Evolutionary conservation across 2,329 filamentous ascomycete species (phyloP), one percentile per base, ranked within the genome.

Genomic region (Decorospora gaudefroyi): DNA sequence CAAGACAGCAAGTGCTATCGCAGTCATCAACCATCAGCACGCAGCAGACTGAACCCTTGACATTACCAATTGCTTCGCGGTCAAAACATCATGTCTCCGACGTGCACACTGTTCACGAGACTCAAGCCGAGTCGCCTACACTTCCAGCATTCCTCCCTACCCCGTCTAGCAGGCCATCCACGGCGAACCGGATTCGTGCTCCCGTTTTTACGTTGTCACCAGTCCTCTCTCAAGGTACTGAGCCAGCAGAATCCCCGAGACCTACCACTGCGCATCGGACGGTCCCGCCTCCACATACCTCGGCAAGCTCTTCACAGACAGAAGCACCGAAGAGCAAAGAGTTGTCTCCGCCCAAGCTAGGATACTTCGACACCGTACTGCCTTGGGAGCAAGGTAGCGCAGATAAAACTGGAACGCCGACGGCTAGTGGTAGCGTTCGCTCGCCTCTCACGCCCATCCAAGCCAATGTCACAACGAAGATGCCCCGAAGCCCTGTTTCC

Each of bases 361-460:
- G 64, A 21, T 66, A 76, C 43, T 67, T 78, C 45, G 70, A 70
- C 30, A 68, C 74, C 50, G 66, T 76, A 34, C 65, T 76, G 62
- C 68, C 74, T 46, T 74, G 76, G 57, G 73, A 73, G 46, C 78
- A 74, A 54, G 51, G 53, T 16, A 44, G 35, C 34, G 32, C 43
- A 3, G n/a, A 25, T 15, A 38, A 49, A 10, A 27, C 43, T 18
- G 26, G 41, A 5, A 17, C 46, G 8, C 29, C 37, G 3, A 15
- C 46, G 18, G 15, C 36, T 17, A 23, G 30, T 8, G 56, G 45
- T 30, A 47, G 40, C 22, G 51, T 25, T 6, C 60, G 61, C 13
- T 42, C 51, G n/a, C 59, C 65, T 15, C 49, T 70, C 17, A 39
- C 45, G 21, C 43, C 58, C 12, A 54, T 67, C 35, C 52, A 53